Percentiles rank a stretch among this genome's conserved stretches.
Conservation (phyloP, 305 asterid species). For the Fraxinus floribunda region DNA sequence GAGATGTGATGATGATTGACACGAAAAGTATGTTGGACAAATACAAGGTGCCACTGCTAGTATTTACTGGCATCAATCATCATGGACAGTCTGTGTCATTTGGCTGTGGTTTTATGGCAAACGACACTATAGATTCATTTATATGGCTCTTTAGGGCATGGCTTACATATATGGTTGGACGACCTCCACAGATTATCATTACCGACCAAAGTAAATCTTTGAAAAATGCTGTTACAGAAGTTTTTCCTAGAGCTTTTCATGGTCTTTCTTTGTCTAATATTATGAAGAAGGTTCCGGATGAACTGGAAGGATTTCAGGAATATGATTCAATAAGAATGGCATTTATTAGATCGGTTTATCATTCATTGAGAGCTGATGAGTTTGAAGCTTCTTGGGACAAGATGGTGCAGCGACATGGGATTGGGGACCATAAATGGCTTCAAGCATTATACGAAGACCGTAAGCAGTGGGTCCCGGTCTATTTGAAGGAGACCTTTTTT, state of each 20-base stretch:
- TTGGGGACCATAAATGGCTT: conserved; percentile 39
- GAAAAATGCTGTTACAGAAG: conserved; percentile 51
- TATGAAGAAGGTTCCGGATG: conserved; percentile 33
- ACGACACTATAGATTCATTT: conserved; percentile 43
- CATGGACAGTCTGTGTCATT: conserved; percentile 46
- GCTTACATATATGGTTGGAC: conserved; percentile 60
- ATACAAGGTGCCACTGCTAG: conserved; percentile 51
- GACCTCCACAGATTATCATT: conserved; percentile 45
- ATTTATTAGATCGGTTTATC: conserved; percentile 34
- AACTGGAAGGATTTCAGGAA: conserved; percentile 33
- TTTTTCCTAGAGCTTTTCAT: conserved; percentile 54
- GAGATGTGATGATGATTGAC: conserved; percentile 42
- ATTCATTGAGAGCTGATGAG: conserved; percentile 36
- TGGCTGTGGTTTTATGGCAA: conserved; percentile 57
- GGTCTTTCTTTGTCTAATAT: conserved; percentile 42
- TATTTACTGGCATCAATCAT: conserved; percentile 52
- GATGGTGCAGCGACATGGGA: conserved; percentile 34
- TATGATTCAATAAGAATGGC: conserved; percentile 33
- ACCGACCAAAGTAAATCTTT: conserved; percentile 33
- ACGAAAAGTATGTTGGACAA: conserved; percentile 38
- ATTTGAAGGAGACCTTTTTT: conserved; percentile 47
- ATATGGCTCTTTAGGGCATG: conserved; percentile 59
- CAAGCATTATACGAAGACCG: conserved; percentile 50
- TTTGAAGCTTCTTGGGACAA: conserved; percentile 61
- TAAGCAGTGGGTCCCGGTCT: conserved; percentile 49